Evolutionary conservation across 306 rosid genomes (phyloP).

Genomic region (Pueraria montana): DNA sequence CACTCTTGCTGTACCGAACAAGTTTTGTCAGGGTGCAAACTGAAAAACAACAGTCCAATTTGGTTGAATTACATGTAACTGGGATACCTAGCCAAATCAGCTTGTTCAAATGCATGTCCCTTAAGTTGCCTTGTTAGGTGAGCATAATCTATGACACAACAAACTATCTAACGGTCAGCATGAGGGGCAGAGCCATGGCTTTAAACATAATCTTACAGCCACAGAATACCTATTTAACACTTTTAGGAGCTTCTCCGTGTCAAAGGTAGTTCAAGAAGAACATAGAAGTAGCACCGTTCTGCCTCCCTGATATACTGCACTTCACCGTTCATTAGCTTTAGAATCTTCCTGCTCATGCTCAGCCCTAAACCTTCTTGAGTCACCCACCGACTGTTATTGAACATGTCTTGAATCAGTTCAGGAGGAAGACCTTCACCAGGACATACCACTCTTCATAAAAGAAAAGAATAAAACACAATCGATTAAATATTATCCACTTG

Average conservation of each 20-base stretch:
- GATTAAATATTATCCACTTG: constrained; percentile 8
- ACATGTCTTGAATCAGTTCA: constrained; percentile 94
- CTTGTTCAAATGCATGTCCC: constrained; percentile 48
- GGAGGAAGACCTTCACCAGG: constrained; percentile 98
- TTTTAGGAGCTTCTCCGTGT: constrained; percentile 55
- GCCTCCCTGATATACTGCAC: constrained; percentile 97
- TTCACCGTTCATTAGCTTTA: constrained; percentile 91
- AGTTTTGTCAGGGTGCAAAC: constrained; percentile 46
- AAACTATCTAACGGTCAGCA: constrained; percentile 51
- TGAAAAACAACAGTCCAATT: constrained; percentile 51
- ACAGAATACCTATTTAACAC: constrained; percentile 53
- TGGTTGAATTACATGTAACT: constrained; percentile 44
- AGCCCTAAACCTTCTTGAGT: constrained; percentile 93
- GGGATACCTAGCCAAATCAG: constrained; percentile 46
- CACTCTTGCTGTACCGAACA: constrained; percentile 47
- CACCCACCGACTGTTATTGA: constrained; percentile 80
- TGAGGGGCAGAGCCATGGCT: constrained; percentile 35
- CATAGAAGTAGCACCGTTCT: constrained; percentile 85
- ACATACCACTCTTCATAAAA: constrained; percentile 80
- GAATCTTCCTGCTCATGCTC: constrained; percentile 94
- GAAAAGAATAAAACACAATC: constrained; percentile 1
- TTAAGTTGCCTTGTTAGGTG: constrained; percentile 46
- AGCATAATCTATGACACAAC: constrained; percentile 28
- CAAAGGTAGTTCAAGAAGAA: constrained; percentile 85
- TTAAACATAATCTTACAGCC: constrained; percentile 28